Base-by-base conservation (phyloP, 139 green algal species). In the Tetraselmis chui region DNA sequence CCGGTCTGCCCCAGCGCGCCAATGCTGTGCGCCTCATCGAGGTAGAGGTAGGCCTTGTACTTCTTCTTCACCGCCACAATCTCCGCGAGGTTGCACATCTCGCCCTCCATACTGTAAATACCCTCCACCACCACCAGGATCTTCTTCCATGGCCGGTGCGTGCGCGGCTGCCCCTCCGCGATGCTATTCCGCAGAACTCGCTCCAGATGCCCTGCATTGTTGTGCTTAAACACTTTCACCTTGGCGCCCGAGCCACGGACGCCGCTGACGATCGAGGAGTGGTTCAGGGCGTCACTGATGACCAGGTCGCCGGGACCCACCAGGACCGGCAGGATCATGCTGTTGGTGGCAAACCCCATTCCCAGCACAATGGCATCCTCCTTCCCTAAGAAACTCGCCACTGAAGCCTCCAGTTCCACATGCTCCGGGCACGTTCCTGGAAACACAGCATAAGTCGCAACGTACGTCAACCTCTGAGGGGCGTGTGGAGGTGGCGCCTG, bases 311-410 rank as follows among this genome's bases (percentile, higher is more conserved):
- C 96, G 78, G 92, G 92, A 77, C 92, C 87, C 5, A 91, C 89
- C 30, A 99, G 86, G 30, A 90, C 88, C 1, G 97, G 97, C 59
- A 99, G 94, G 83, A 93, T 92, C 25, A 92, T 89, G 23, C 90
- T 94, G 89, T 99, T 99, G 77, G 97, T 99, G 29, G 95, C 96
- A 88, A 98, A 99, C 79, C 97, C 97, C 97, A 99, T 99, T 84
- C 96, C 96, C 82, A 94, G 98, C 0, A 95, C 96, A 31, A 99
- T 87, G 2, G 95, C 93, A 1, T 82, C 91, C 82, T 97, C 91
- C 84, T 96, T 95, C 29, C 96, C 94, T 76, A 99, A 45, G 81
- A 95, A 99, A 0, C 90, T 82, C 0, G 97, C 96, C 11, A 98
- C 85, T 11, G 86, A 74, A 5, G 86, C 32, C 87, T 99, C 97